Evolutionary conservation across 306 rosid species (phyloP), one percentile per base, ranked within the genome.

Genomic region (Trifolium repens): DNA sequence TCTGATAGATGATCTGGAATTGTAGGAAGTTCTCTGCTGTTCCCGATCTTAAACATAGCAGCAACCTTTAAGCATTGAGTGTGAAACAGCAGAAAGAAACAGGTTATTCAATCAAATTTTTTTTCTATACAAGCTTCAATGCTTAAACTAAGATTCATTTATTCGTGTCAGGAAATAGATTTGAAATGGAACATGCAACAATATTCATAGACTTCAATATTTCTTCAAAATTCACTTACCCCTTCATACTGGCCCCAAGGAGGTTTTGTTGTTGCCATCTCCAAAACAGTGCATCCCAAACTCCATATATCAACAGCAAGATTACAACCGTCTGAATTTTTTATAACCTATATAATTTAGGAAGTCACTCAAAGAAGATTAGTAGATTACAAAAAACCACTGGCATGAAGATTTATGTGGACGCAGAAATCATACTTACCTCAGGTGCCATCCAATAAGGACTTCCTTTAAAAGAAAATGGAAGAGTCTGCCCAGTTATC

Each of bases 391-490:
- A 22, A 1, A 42, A 47, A 69, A 79, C 57, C 75, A 59, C 60
- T 27, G 50, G 50, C 72, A 79, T 62, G 68, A 61, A 19, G 11
- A 50, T 14, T 67, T 30, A 50, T 40, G 39, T 6, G 27, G 35
- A 67, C 22, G 15, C 42, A 40, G 57, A 73, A 76, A 80, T 67
- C 50, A 72, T 47, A 84, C 74, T 71, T 65, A 93, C 98, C 97
- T 93, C 98, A 64, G 98, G 97, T 70, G 98, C 98, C 98, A 93
- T 89, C 98, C 98, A 93, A 75, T 89, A 91, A 73, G 98, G 98
- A 82, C 98, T 93, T 72, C 98, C 98, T 84, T 93, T 91, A 78
- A 89, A 89, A 71, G 98, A 93, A 77, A 93, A 84, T 5, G 97
- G 92, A 76, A 93, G 88, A 39, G 97, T 77, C 70, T 87, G 89